phyloP scores from a whole-genome alignment of 1,284 basidiomycete species.

The Taiwanofungus camphoratus region DNA sequence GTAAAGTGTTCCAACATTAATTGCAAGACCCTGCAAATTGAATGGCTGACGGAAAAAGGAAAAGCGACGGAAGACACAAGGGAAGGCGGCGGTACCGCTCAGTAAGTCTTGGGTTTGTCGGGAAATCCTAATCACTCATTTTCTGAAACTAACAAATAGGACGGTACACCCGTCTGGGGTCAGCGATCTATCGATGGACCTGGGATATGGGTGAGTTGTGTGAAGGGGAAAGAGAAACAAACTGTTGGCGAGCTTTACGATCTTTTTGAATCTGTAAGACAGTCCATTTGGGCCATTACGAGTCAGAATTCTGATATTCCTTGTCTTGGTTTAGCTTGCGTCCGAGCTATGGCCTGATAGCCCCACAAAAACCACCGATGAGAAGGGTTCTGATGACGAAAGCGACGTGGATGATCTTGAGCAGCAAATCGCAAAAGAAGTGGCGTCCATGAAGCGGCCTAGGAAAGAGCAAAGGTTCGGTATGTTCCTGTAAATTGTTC shows the following conservation, averaged over 20 bases:
- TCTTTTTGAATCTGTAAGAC: constrained; percentile 64
- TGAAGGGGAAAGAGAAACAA: constrained; percentile 76
- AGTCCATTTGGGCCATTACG: constrained; percentile 5
- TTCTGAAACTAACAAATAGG: constrained; percentile 29
- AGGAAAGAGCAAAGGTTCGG: constrained; percentile 59
- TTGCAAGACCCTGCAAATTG: neutral
- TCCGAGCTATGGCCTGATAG: constrained; percentile 61
- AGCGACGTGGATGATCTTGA: constrained; percentile 50
- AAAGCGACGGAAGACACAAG: constrained; percentile 21
- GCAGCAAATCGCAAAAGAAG: constrained; percentile 62
- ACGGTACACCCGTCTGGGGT: constrained; percentile 60
- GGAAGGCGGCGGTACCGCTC: constrained; percentile 20
- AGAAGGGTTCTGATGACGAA: constrained; percentile 24
- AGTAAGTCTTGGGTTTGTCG: constrained; percentile 13
- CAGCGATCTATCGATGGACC: constrained; percentile 67
- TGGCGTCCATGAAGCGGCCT: constrained; percentile 63
- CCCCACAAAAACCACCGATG: constrained; percentile 1
- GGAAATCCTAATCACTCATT: neutral
- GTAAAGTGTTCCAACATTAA: no score
- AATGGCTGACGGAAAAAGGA: constrained; percentile 24
- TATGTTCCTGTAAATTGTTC: constrained; percentile 28
- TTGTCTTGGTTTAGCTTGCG: constrained; percentile 45
- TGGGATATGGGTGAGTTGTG: constrained; percentile 76
- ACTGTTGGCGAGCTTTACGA: constrained; percentile 72
- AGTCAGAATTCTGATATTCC: neutral